Evolutionary conservation across 441 rosid species (phyloP).

Genomic region (Euphorbia corollata): DNA sequence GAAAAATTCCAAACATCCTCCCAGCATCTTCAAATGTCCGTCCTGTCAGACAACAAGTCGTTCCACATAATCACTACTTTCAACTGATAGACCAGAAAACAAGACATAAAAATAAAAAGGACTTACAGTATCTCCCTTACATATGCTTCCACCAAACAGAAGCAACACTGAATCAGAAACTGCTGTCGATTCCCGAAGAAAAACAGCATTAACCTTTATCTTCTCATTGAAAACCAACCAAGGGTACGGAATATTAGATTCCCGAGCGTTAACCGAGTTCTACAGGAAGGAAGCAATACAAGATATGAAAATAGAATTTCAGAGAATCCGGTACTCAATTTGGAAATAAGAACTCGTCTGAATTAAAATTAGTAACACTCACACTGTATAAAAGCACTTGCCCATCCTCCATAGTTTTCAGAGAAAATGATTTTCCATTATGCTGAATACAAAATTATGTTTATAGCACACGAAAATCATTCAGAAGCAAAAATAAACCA

Average conservation of each 20-base stretch:
- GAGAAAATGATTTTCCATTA: slow-evolving; percentile 64
- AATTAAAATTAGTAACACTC: slow-evolving; percentile 21
- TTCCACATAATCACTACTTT: background rate
- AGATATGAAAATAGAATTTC: slow-evolving; percentile 11
- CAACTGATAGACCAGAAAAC: slow-evolving; percentile 9
- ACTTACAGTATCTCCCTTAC: slow-evolving; percentile 56
- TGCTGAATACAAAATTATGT: slow-evolving; percentile 37
- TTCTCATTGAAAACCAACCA: slow-evolving; percentile 95
- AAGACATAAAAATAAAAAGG: slow-evolving; percentile 5
- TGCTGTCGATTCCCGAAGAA: slow-evolving; percentile 91
- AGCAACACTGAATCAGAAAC: slow-evolving; percentile 77
- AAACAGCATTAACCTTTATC: slow-evolving; percentile 84
- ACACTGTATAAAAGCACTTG: slow-evolving; percentile 75
- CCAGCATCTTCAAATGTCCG: slow-evolving; percentile 92
- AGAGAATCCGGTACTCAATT: slow-evolving; percentile 4
- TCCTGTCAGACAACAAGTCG: slow-evolving; percentile 36
- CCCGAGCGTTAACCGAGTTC: slow-evolving; percentile 87
- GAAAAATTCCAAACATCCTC: slow-evolving; percentile 87
- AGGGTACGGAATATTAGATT: slow-evolving; percentile 66
- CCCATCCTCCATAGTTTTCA: slow-evolving; percentile 95
- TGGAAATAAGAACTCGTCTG: background rate
- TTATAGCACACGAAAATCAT: slow-evolving; percentile 14
- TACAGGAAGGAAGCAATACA: slow-evolving; percentile 20
- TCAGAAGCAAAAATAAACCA: background rate
- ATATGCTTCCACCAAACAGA: slow-evolving; percentile 80